Evolutionary conservation across 1,284 basidiomycete genomes (phyloP).

Genomic region (Trichosporon faecale): DNA sequence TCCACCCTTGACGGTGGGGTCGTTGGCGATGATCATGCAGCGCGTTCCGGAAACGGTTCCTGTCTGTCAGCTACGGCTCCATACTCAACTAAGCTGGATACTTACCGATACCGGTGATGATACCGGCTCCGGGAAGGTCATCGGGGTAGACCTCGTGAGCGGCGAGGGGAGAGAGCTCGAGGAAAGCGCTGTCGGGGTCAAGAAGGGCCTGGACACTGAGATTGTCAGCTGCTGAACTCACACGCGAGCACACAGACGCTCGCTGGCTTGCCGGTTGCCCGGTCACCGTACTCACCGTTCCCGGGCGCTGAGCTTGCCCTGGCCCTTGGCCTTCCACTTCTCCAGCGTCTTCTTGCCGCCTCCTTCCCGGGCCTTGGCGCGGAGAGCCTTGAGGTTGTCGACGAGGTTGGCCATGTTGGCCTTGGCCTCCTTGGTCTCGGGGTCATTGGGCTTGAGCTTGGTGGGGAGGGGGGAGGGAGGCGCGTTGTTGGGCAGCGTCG

Average conservation of each 20-base stretch:
- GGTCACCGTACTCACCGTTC: conserved; percentile 62
- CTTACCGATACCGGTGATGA: conserved; percentile 82
- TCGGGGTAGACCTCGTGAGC: conserved; percentile 84
- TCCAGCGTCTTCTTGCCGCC: conserved; percentile 65
- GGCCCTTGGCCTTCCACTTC: conserved; percentile 63
- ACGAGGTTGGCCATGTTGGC: conserved; percentile 34
- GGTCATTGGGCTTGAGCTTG: conserved; percentile 24
- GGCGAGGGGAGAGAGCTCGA: conserved; percentile 81
- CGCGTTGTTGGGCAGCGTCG: conserved; percentile 30
- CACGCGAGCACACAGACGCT: neutral
- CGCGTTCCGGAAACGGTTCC: conserved; percentile 68
- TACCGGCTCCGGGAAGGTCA: conserved; percentile 78
- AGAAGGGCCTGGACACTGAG: conserved; percentile 64
- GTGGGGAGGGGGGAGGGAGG: conserved; percentile 38
- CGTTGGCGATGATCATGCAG: conserved; percentile 87
- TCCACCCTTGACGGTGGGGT: conserved; percentile 89
- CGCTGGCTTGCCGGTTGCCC: neutral
- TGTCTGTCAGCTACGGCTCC: conserved; percentile 13
- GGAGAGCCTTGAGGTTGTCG: conserved; percentile 48
- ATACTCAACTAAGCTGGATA: neutral
- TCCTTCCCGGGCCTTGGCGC: conserved; percentile 53
- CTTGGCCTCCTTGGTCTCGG: conserved; percentile 33
- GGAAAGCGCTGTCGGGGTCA: conserved; percentile 82
- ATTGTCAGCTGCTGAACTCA: neutral
- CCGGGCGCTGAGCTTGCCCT: conserved; percentile 80